Evolutionary conservation across 148 eudicot species (phyloP).

Genomic region (Persicaria tinctoria): DNA sequence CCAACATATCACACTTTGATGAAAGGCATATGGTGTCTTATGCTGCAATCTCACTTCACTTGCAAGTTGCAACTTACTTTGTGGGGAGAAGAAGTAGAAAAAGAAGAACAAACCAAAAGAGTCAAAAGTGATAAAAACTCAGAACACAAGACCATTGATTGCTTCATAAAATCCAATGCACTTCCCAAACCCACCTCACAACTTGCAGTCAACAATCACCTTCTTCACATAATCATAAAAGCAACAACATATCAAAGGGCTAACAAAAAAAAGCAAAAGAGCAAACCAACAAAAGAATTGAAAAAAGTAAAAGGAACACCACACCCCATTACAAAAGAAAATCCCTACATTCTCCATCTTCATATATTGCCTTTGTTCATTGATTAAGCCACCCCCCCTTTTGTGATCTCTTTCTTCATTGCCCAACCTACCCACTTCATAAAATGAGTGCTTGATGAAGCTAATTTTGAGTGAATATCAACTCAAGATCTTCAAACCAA

Average conservation of each 20-base stretch:
- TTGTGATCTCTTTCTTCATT: too few relatives aligned
- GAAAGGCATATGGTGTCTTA: conserved; percentile 2
- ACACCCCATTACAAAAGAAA: conserved; percentile 8
- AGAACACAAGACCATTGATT: background rate
- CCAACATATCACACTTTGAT: conserved; percentile 3
- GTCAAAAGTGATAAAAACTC: background rate
- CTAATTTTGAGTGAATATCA: background rate
- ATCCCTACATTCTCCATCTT: conserved; percentile 32
- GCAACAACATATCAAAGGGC: background rate
- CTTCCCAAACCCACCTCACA: background rate
- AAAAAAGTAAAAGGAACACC: conserved; percentile 7
- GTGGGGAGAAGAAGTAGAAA: background rate
- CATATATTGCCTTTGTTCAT: background rate
- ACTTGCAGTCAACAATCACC: conserved; percentile 3
- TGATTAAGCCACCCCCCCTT: background rate
- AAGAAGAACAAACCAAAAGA: background rate
- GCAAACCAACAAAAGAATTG: conserved; percentile 8
- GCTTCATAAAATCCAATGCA: background rate
- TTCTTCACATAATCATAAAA: conserved; percentile 8
- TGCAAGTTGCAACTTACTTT: conserved; percentile 2
- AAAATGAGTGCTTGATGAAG: background rate
- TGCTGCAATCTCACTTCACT: conserved; percentile 8
- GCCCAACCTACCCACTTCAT: background rate
- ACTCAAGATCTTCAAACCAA: background rate
- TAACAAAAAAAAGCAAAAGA: background rate